Conservation (phyloP, 306 rosid genomes). For the Glycine latifolia region DNA sequence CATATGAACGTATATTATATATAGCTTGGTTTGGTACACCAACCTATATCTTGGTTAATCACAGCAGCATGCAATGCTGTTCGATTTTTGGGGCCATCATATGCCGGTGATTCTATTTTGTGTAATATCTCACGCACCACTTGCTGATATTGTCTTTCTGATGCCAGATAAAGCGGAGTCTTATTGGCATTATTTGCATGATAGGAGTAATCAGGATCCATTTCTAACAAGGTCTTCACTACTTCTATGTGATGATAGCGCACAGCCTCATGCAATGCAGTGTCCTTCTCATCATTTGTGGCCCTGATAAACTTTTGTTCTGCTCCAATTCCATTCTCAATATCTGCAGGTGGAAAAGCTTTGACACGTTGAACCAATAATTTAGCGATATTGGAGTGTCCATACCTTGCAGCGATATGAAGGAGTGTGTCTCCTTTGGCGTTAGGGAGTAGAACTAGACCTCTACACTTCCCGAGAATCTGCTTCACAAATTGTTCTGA, state of each 20-base stretch:
- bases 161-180: conserved; percentile 27
- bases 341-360: not conserved
- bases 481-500: no score
- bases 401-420: conserved; percentile 24
- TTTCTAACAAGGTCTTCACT: not conserved
- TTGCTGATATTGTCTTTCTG: no score
- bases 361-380: not conserved
- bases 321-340: not conserved
- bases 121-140: not conserved
- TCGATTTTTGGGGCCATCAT: conserved; percentile 8
- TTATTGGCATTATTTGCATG: not conserved
- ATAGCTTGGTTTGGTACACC: not conserved
- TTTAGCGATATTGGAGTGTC: not conserved
- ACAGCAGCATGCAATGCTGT: conserved; percentile 19
- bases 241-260: not conserved
- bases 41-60: not conserved
- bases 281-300: not conserved
- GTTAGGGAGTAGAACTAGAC: no score
- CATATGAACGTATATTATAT: not conserved
- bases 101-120: not conserved
- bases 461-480: no score
- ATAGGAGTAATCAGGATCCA: not conserved
- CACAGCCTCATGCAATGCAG: conserved; percentile 22
- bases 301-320: conserved; percentile 5
- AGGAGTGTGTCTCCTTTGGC: no score